Evolutionary conservation across 1,284 basidiomycete genomes (phyloP).

Genomic region (Fistulinella cinereoalba): DNA sequence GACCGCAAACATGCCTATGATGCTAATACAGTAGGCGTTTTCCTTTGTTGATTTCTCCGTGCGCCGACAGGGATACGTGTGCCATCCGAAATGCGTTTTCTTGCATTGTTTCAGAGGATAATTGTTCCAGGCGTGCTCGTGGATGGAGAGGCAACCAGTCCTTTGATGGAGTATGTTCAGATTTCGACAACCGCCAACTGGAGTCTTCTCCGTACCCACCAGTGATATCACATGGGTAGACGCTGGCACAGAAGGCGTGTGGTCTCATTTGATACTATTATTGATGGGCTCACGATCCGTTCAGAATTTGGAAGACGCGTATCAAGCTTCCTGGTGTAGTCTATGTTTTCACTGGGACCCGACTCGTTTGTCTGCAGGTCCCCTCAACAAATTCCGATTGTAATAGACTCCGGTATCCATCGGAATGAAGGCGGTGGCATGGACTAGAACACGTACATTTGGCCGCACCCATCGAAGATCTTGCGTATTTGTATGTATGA

Average conservation of each 20-base stretch:
- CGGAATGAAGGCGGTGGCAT: slow-evolving; percentile 33
- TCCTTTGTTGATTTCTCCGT: neutral
- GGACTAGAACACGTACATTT: slow-evolving; percentile 34
- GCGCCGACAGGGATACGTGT: slow-evolving; percentile 37
- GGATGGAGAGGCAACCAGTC: slow-evolving; percentile 32
- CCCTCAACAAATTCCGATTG: slow-evolving; percentile 27
- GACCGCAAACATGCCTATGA: slow-evolving; percentile 19
- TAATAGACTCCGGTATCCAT: slow-evolving; percentile 28
- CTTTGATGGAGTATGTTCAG: slow-evolving; percentile 35
- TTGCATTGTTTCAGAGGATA: neutral
- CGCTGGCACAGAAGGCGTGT: slow-evolving; percentile 35
- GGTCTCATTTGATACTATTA: neutral
- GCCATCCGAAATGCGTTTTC: neutral
- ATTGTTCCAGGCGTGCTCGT: slow-evolving; percentile 24
- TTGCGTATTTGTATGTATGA: slow-evolving; percentile 31
- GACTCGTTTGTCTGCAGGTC: slow-evolving; percentile 29
- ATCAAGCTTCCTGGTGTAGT: slow-evolving; percentile 34
- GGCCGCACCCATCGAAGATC: slow-evolving; percentile 35
- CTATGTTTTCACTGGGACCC: slow-evolving; percentile 30
- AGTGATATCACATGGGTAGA: slow-evolving; percentile 23
- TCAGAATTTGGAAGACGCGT: slow-evolving; percentile 31
- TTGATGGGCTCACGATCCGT: neutral
- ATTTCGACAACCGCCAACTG: slow-evolving; percentile 35
- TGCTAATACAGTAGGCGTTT: slow-evolving; percentile 30
- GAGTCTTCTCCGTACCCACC: slow-evolving; percentile 35